These are phyloP conservation scores for Achaetomiella virescens DNA, from an alignment of 495 filamentous ascomycete genomes.

Conservation along the genomic window DNA sequence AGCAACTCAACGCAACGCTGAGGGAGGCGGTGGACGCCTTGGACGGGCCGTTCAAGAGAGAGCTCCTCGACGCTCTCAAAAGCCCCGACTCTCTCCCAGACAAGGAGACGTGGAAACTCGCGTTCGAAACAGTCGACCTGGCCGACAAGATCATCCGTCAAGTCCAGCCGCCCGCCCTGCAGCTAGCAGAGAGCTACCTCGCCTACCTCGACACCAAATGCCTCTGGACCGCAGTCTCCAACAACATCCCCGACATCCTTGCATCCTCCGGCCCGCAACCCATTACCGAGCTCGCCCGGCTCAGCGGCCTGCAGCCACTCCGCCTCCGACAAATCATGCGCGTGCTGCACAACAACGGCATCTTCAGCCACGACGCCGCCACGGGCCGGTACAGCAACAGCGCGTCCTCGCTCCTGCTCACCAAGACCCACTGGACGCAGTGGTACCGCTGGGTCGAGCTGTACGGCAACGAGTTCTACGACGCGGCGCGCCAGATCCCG, in stretches of 20 bases:
- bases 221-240: slow-evolving; percentile 14
- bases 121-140: neutral
- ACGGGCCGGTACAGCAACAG: no score
- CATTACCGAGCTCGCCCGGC: slow-evolving; percentile 12
- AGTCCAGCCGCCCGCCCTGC: neutral
- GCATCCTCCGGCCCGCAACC: neutral
- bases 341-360: slow-evolving; percentile 20
- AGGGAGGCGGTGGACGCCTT: neutral
- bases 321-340: slow-evolving; percentile 19
- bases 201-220: slow-evolving; percentile 20
- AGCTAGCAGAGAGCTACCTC: neutral
- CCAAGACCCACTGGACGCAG: slow-evolving; percentile 32
- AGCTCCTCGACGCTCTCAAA: neutral
- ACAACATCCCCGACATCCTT: slow-evolving; percentile 19
- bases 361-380: slow-evolving; percentile 19
- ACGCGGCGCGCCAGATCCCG: no score
- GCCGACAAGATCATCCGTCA: neutral
- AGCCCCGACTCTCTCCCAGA: neutral
- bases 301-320: slow-evolving; percentile 4
- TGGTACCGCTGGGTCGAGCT: no score
- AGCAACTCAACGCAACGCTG: neutral
- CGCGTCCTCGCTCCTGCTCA: no score
- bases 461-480: no score
- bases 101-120: neutral
- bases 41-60: neutral